Evolutionary conservation across 176 grass and related monocot genomes (phyloP).

Genomic region (Sorghum bicolor): Sorghum_bicolor_NCBIv3 NC_012875.2:59317501-59318000

Average conservation of each 20-base stretch:
- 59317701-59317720: background rate
- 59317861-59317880: too few relatives aligned
- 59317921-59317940: too few relatives aligned
- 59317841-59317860: too few relatives aligned
- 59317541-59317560: background rate
- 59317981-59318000: too few relatives aligned
- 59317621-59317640: background rate
- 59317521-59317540: background rate
- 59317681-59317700: background rate
- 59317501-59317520: background rate
- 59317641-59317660: slow-evolving; percentile 30
- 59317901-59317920: too few relatives aligned
- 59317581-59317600: background rate
- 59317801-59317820: too few relatives aligned
- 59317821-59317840: too few relatives aligned
- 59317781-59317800: too few relatives aligned
- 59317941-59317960: too few relatives aligned
- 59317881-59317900: too few relatives aligned
- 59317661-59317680: background rate
- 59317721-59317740: background rate
- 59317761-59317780: too few relatives aligned
- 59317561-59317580: background rate
- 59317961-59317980: too few relatives aligned
- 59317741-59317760: background rate
- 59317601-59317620: background rate